phyloP scores from a whole-genome alignment of 148 eudicot genomes.

The Agrostemma githago region DNA sequence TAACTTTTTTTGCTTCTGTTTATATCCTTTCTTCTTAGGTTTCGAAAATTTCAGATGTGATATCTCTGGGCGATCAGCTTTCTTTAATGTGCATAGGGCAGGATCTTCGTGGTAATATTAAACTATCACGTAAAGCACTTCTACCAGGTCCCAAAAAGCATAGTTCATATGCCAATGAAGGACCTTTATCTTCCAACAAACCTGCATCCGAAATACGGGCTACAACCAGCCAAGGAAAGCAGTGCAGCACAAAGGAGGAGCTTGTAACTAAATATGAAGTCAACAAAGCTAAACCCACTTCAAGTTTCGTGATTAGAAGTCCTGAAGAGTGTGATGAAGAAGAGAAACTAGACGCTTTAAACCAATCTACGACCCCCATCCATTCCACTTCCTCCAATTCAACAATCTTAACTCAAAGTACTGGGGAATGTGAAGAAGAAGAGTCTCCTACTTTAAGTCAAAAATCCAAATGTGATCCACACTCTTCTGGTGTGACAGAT shows the following conservation, averaged over 20 bases:
- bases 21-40: conserved; percentile 40
- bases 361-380: background rate
- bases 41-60: conserved; percentile 64
- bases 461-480: conserved; percentile 27
- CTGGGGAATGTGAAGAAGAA: conserved; percentile 65
- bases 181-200: conserved; percentile 23
- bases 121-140: conserved; percentile 78
- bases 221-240: conserved; percentile 32
- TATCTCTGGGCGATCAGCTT: conserved; percentile 73
- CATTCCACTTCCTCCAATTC: conserved; percentile 32
- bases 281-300: conserved; percentile 17
- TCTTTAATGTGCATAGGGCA: conserved; percentile 73
- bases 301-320: conserved; percentile 55
- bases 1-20: background rate
- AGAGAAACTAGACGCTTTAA: conserved; percentile 43
- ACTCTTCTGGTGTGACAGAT: conserved; percentile 13
- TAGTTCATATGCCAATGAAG: conserved; percentile 22
- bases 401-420: conserved; percentile 56
- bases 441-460: conserved; percentile 34
- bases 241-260: conserved; percentile 21
- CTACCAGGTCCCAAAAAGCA: conserved; percentile 34
- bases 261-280: conserved; percentile 28
- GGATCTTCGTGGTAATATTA: conserved; percentile 90
- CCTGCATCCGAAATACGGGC: conserved; percentile 27
- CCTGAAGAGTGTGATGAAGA: conserved; percentile 77